Conservation (phyloP, 768 basidiomycete species). For the Serendipita sp. region DNA sequence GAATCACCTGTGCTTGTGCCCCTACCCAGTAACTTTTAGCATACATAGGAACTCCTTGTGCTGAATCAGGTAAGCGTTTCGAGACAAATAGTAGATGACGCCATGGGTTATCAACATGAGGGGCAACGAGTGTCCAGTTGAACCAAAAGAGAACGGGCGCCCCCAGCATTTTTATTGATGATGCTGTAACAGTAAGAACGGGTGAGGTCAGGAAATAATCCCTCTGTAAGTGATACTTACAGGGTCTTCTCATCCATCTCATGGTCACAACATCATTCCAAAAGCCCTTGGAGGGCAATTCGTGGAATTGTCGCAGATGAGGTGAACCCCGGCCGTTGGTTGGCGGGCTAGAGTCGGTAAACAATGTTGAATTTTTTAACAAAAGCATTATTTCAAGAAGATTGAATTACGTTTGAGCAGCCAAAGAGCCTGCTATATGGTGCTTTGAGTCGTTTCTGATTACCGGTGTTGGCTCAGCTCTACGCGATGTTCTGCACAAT, state of each 20-base stretch:
- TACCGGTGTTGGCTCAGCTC: background rate
- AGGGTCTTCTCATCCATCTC: slow-evolving; percentile 61
- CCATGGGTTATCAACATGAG: slow-evolving; percentile 53
- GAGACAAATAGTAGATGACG: slow-evolving; percentile 54
- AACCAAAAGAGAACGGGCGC: slow-evolving; percentile 42
- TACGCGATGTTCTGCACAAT: background rate
- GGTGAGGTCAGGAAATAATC: background rate
- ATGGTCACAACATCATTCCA: slow-evolving; percentile 35
- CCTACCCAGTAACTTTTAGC: slow-evolving; percentile 39
- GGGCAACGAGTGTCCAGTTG: slow-evolving; percentile 43
- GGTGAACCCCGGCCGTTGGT: background rate
- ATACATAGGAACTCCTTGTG: slow-evolving; percentile 42
- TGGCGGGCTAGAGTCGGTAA: background rate
- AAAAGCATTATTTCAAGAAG: background rate
- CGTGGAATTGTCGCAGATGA: background rate
- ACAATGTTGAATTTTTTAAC: background rate
- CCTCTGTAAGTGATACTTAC: slow-evolving; percentile 23
- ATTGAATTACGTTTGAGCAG: background rate
- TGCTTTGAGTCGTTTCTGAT: background rate
- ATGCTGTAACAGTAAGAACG: slow-evolving; percentile 22
- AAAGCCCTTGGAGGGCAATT: slow-evolving; percentile 20
- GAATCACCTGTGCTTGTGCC: background rate
- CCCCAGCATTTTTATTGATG: slow-evolving; percentile 50
- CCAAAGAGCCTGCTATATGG: background rate
- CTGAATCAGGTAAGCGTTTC: slow-evolving; percentile 35